A percentile compares a stretch with the other conserved stretches of the same genome.
These are phyloP conservation scores for Tarenaya hassleriana DNA, from an alignment of 345 rosid genomes.

Conservation along the genomic window DNA sequence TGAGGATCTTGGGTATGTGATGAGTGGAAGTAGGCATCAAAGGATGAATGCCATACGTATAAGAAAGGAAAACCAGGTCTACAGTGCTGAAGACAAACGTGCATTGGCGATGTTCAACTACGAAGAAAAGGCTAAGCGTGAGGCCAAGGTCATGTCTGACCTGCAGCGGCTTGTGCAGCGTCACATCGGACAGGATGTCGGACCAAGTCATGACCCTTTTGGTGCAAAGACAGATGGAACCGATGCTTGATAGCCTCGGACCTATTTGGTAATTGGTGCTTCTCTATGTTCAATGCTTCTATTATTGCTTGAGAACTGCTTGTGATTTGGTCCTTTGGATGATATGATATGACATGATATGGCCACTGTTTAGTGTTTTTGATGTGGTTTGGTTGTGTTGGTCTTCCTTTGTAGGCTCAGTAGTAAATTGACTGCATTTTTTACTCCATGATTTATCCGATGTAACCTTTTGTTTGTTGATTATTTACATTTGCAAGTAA, in stretches of 20 bases:
- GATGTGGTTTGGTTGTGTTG: too few species aligned
- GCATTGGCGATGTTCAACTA: conserved; percentile 97
- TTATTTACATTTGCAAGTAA: too few species aligned
- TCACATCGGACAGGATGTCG: conserved; percentile 93
- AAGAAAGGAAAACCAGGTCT: conserved; percentile 98
- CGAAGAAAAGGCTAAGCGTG: conserved; percentile 95
- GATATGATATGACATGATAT: too few species aligned
- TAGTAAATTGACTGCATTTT: too few species aligned
- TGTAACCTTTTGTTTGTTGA: too few species aligned
- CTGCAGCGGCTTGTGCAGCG: conserved; percentile 89
- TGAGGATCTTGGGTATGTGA: conserved; percentile 90
- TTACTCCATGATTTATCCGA: too few species aligned
- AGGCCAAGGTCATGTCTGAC: conserved; percentile 97
- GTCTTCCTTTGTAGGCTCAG: too few species aligned
- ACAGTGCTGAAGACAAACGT: conserved; percentile 95
- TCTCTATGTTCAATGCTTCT: background rate
- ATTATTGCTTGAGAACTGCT: too few species aligned
- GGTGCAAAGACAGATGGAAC: conserved; percentile 64
- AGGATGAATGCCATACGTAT: conserved; percentile 99
- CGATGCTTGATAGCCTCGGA: conserved; percentile 75
- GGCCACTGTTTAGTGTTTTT: too few species aligned
- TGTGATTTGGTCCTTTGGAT: too few species aligned
- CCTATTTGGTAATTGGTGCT: too few species aligned
- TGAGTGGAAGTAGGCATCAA: conserved; percentile 98
- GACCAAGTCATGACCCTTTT: conserved; percentile 92